Conservation (phyloP, 495 filamentous ascomycete species). For the Hyaloscypha hepaticicola region DNA sequence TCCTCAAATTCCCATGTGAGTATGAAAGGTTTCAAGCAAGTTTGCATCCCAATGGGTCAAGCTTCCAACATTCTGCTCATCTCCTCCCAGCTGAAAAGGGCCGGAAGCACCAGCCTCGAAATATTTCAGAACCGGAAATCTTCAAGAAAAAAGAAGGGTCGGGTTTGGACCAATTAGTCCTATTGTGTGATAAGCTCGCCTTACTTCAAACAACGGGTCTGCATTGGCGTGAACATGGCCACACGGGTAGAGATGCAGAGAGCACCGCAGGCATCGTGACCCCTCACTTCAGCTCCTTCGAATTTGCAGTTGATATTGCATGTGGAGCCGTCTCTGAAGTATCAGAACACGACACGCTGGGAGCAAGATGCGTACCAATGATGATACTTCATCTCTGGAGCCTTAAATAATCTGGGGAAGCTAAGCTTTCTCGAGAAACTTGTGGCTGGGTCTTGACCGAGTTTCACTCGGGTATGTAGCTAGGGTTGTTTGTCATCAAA, state of each 20-base stretch:
- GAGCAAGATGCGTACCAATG: background rate
- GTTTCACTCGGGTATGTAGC: too few species aligned
- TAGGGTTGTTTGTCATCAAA: too few species aligned
- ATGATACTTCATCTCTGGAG: background rate
- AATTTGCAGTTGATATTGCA: background rate
- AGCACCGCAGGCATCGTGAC: background rate
- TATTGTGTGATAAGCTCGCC: too few species aligned
- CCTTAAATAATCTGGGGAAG: too few species aligned
- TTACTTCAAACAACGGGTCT: background rate
- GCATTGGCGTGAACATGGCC: background rate
- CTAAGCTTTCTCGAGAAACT: background rate
- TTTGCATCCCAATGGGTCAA: background rate
- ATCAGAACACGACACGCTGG: background rate
- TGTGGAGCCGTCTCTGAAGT: background rate
- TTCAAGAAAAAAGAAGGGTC: too few species aligned
- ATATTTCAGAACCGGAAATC: too few species aligned
- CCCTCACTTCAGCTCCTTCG: background rate
- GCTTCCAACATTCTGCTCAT: background rate
- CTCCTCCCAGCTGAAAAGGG: background rate
- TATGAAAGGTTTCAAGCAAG: background rate
- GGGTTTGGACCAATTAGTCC: too few species aligned
- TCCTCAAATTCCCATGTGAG: background rate
- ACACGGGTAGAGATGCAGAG: background rate
- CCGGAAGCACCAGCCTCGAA: too few species aligned
- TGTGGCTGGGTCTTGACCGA: background rate